Base-by-base conservation (phyloP, 805 yeast species). In the Nakazawaea ernobii region DNA sequence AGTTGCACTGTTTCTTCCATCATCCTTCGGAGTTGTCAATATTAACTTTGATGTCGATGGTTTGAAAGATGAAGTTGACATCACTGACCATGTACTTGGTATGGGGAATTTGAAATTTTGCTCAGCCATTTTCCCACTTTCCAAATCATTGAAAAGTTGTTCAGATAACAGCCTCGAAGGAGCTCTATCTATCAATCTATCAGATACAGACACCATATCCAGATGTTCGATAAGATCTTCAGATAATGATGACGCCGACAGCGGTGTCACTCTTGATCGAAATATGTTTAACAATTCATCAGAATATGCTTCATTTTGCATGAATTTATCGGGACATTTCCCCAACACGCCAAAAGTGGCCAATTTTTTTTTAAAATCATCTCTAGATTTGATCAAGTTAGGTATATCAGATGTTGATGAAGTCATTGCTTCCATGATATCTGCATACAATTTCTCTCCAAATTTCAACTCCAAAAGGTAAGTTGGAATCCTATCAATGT, bases 1-100 rank as follows among this genome's bases (percentile, higher is more conserved):
- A 35, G 44, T 35, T n/a, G n/a, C n/a, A 14, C 9, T 8, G 5
- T 39, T 10, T 14, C 30, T 8, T 7, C 13, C 14, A 13, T 41
- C 43, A 5, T 56, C 50, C 42, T 51, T 57, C 30, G 52, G 55
- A 1, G 64, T 57, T 3, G 61, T 55, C 2, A 63, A 44, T 29
- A 53, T 53, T 15, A 59, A 47, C 8, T 62, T 62, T 47, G 57
- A 57, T 1, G 35, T 11, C 1, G 57, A 52, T 4, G 56, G 43
- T 35, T 55, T 58, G 32, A 42, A 48, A 8, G 40, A 28, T 3
- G 56, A 54, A 15, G 52, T 51, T 8, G 46, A 32, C 15, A 56
- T 55, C 9, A 48, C 44, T 3, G 58, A 55, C 67, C 67, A 62
- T 15, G 53, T 45, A 1, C 62, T 53, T 8, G 67, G 67, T 15